Conservation (phyloP, 1,284 basidiomycete genomes). For the Pterulicium gracile region DNA sequence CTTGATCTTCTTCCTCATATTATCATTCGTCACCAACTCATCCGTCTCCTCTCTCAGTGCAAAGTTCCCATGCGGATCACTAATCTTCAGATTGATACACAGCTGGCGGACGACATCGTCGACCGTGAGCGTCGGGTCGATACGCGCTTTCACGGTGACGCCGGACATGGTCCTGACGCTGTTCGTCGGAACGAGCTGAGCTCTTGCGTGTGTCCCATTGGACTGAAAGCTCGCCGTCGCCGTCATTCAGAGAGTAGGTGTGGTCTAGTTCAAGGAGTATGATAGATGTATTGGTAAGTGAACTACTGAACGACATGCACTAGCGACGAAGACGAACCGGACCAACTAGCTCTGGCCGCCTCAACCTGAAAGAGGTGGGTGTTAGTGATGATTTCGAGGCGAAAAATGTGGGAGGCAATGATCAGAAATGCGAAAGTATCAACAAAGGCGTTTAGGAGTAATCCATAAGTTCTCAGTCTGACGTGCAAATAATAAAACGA, state of each 20-base stretch:
- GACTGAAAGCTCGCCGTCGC: neutral
- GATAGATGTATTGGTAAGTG: neutral
- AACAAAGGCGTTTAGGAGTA: constrained; percentile 14
- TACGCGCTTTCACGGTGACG: constrained; percentile 63
- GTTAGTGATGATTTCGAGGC: too few species aligned
- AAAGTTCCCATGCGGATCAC: constrained; percentile 72
- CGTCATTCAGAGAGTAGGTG: neutral
- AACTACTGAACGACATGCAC: constrained; percentile 2
- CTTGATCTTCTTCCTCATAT: constrained; percentile 73
- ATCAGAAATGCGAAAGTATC: constrained; percentile 22
- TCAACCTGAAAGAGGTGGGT: too few species aligned
- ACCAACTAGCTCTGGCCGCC: too few species aligned
- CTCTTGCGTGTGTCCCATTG: neutral
- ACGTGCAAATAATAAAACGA: constrained; percentile 36
- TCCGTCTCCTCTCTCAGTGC: constrained; percentile 83
- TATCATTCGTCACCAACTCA: constrained; percentile 87
- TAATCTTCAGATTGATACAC: constrained; percentile 73
- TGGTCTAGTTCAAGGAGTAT: neutral
- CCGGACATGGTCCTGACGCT: constrained; percentile 67
- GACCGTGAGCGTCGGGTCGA: constrained; percentile 69
- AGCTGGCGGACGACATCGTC: constrained; percentile 73
- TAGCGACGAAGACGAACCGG: neutral
- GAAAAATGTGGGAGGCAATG: too few species aligned
- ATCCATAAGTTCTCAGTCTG: constrained; percentile 30
- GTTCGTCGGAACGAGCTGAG: constrained; percentile 61